Evolutionary conservation across 768 basidiomycete species (phyloP), one percentile per base, ranked within the genome.

Genomic region (Mycena venus): DNA sequence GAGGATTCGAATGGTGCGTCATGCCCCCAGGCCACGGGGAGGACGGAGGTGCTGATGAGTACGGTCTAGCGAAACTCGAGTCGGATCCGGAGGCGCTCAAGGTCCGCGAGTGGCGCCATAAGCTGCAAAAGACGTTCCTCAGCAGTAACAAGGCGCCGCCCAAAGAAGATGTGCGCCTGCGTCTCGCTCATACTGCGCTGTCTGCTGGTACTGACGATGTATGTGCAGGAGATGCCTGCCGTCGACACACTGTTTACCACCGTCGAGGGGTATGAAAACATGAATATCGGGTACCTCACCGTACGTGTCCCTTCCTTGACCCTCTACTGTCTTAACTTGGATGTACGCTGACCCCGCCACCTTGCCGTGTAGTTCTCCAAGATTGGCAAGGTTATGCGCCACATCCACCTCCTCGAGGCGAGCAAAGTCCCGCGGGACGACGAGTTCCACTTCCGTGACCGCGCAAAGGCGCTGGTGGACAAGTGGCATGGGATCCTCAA

Each of bases 71-170:
- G 10, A 87, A 90, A 80, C 87, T 92, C 73, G 92, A 93, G 40
- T 85, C 89, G 42, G 91, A 96, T 81, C 96, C 96, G 1, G 87
- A 88, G 64, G 90, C 90, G 34, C 61, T 83, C 31, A 85, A 93
- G 82, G 96, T 97, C 78, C 92, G 94, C 80, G 94, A 95, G 70
- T 98, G 97, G 96, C 88, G 97, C 77, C 96, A 98, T 82, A 94
- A 91, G 82, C 89, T 98, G 3, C 97, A 99, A 84, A 94, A 96
- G 82, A 94, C 91, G 0, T 94, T 96, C 86, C 81, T 97, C 64
- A 91, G 92, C 77, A 88, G 88, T 64, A 89, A 85, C 76, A 93
- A 93, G 83, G 84, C 85, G 8, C 75, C 87, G 10, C 93, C 95
- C 6, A 92, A 91, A 78, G 89, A 90, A 12, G 91, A 92, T 76